A percentile compares a stretch with the other conserved stretches of the same genome.
Conservation (phyloP, 2,329 filamentous ascomycete species). For the Berkeleyomyces rouxiae region DNA sequence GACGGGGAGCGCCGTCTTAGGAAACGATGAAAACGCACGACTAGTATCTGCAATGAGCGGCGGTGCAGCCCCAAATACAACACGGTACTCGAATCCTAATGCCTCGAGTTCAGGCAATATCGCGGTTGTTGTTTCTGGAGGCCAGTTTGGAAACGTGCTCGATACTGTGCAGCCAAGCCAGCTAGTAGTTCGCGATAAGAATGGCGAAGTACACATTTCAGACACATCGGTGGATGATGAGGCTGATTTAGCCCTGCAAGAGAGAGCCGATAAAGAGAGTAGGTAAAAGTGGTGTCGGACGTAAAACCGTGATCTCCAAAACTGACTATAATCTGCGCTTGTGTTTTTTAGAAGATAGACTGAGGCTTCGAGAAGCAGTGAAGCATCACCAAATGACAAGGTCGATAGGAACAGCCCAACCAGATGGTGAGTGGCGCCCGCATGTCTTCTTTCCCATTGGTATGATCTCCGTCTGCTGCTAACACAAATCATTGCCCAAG, state of each 20-base stretch:
- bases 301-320: constrained; percentile 17
- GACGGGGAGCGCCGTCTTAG: background rate
- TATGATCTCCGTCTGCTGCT: background rate
- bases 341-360: constrained; percentile 34
- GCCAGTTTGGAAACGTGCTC: constrained; percentile 2
- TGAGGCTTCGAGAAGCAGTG: constrained; percentile 43
- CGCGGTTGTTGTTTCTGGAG: background rate
- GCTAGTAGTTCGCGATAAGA: constrained; percentile 45
- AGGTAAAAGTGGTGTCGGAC: constrained; percentile 17
- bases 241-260: constrained; percentile 37
- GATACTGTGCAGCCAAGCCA: constrained; percentile 23
- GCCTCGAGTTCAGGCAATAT: background rate
- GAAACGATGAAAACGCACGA: constrained; percentile 1
- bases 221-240: constrained; percentile 28
- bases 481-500: background rate
- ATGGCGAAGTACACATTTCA: constrained; percentile 42
- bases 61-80: background rate
- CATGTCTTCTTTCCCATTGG: background rate
- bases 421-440: constrained; percentile 29
- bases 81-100: background rate
- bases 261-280: constrained; percentile 40
- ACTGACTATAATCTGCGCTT: constrained; percentile 4
- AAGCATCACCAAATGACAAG: constrained; percentile 41
- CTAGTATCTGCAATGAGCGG: background rate
- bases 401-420: constrained; percentile 44